A percentile compares a stretch with the other conserved stretches of the same genome.
Conservation (phyloP, 2,329 filamentous ascomycete genomes). For the Hypoxylon sp. region DNA sequence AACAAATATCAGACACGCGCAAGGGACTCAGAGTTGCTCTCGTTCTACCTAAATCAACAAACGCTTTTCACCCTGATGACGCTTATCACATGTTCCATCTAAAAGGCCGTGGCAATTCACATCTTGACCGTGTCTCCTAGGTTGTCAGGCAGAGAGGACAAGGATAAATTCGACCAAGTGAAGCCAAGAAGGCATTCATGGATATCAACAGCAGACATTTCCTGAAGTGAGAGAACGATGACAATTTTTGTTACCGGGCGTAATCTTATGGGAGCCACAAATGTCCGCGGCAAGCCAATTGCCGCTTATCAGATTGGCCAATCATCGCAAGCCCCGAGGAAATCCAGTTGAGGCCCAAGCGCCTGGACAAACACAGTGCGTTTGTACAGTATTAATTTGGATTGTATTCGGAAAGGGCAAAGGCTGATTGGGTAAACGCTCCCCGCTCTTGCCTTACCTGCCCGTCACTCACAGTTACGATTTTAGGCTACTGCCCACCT, state of each 20-base stretch:
- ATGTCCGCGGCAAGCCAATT: conserved; percentile 13
- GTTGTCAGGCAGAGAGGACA: background rate
- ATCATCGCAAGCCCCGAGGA: conserved; percentile 14
- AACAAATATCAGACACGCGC: background rate
- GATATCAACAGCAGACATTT: conserved; percentile 3
- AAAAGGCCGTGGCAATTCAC: background rate
- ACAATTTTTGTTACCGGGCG: conserved; percentile 7
- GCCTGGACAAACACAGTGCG: conserved; percentile 35
- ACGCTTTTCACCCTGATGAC: conserved; percentile 5
- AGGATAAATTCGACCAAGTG: background rate
- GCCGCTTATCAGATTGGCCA: conserved; percentile 10
- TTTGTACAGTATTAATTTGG: conserved; percentile 20
- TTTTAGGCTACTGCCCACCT: conserved; percentile 8
- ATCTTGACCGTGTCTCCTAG: conserved; percentile 4
- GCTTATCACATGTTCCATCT: conserved; percentile 5
- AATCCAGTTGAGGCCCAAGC: conserved; percentile 28
- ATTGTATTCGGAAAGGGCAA: background rate
- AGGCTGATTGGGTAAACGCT: conserved; percentile 24
- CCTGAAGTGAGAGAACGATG: conserved; percentile 10
- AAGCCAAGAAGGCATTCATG: conserved; percentile 7
- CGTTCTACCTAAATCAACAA: background rate
- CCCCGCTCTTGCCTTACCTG: conserved; percentile 33
- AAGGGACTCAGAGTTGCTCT: background rate
- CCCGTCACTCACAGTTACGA: conserved; percentile 22
- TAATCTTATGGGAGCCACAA: conserved; percentile 12